Evolutionary conservation across 2,329 filamentous ascomycete genomes (phyloP), one percentile per base, ranked within the genome.

Genomic region (Colletotrichum graminicola): DNA sequence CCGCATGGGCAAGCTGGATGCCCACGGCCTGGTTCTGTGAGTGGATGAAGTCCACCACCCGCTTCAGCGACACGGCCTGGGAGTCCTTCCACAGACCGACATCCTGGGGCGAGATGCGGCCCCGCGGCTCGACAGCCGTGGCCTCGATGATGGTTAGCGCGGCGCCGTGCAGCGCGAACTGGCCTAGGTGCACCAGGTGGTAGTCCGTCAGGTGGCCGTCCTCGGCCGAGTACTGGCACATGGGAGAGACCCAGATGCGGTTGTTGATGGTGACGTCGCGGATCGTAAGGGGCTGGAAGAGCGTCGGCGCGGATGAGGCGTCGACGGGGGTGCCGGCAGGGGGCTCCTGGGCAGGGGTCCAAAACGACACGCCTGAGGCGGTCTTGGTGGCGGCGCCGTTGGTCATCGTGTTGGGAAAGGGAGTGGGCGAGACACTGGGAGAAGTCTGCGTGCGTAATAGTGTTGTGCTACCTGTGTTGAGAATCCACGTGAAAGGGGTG

Each of bases 1-100:
- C 94, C 0, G 94, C 94, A 77, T 97, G 94, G 1, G 84, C 93
- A 5, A 97, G 86, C 83, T 97, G 94, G 73, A 97, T 91, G 62
- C 89, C 94, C 63, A 93, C 90, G 74, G 92, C 90, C 77, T 94
- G 91, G 78, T 87, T 88, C 81, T 97, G 94, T 34, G 88, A 90
- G 83, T 97, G 94, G 2, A 92, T 89, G 73, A 94, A 97, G 73
- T 97, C 93, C 45, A 91, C 89, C 56, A 95, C 87, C 71, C 88
- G 87, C 78, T 87, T 88, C 69, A 97, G 82, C 0, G 91, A 90
- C 73, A 87, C 91, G 72, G 95, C 91, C 80, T 98, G 95, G 43
- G 87, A 90, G 79, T 97, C 95, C 73, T 92, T 86, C 95, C 94
- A 98, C 10, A 98, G 82, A 0, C 95, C 94, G 16, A 84, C 82